phyloP scores from a whole-genome alignment of 345 rosid species.

The Syzygium aqueum region DNA sequence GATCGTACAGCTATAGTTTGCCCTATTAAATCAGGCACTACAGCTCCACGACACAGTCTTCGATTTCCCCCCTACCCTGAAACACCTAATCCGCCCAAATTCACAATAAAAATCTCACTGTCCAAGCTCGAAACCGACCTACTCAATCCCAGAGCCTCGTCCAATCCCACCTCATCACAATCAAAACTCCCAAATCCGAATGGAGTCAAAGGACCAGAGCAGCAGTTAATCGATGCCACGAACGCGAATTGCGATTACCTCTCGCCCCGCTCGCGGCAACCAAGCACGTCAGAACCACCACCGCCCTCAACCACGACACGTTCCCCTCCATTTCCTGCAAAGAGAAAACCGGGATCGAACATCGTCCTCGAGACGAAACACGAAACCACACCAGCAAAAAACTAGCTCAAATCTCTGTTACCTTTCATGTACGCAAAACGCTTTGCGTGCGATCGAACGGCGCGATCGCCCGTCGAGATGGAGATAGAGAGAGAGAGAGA shows the following conservation, averaged over 20 bases:
- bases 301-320: background rate
- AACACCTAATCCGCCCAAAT: background rate
- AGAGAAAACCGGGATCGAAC: background rate
- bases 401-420: background rate
- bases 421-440: background rate
- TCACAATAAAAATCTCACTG: background rate
- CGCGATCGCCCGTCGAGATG: background rate
- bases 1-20: background rate
- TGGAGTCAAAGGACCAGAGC: background rate
- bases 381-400: slow-evolving; percentile 1
- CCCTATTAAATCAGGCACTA: background rate
- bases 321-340: background rate
- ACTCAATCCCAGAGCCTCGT: background rate
- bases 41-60: background rate
- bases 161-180: background rate
- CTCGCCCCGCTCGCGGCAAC: background rate
- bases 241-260: background rate
- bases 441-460: no score
- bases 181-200: background rate
- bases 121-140: background rate
- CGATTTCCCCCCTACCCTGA: background rate
- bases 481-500: background rate
- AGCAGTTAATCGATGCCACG: background rate
- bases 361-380: background rate
- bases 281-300: slow-evolving; percentile 4